phyloP scores from a whole-genome alignment of 2,329 filamentous ascomycete species.

The Cladosporium sp. region DNA sequence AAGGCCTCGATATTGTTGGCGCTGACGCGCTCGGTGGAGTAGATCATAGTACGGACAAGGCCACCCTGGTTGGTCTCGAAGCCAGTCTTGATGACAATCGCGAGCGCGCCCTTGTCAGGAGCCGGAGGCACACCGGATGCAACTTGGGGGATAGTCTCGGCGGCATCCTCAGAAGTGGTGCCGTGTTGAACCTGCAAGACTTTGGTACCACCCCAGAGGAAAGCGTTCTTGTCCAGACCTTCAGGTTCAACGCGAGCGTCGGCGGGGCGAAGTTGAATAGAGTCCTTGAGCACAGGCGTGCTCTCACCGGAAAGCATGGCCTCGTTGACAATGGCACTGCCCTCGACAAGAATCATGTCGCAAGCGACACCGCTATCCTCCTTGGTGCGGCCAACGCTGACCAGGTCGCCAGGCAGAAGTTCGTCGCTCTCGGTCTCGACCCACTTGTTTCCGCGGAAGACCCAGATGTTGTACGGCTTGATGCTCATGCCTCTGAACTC shows the following conservation, averaged over 20 bases:
- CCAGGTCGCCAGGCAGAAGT: conserved; percentile 87
- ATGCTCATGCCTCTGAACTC: conserved; percentile 99
- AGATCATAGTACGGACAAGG: conserved; percentile 98
- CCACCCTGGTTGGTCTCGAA: conserved; percentile 99
- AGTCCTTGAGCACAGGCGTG: conserved; percentile 94
- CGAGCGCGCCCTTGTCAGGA: conserved; percentile 91
- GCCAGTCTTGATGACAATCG: conserved; percentile 92
- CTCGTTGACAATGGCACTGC: conserved; percentile 96
- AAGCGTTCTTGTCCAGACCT: conserved; percentile 92
- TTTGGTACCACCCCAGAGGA: conserved; percentile 96
- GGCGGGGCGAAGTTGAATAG: conserved; percentile 81
- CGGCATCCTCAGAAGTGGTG: conserved; percentile 68
- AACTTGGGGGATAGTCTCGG: conserved; percentile 61
- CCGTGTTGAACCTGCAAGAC: conserved; percentile 93
- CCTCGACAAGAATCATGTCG: conserved; percentile 93
- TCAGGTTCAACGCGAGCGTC: conserved; percentile 82
- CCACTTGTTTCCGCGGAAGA: conserved; percentile 86
- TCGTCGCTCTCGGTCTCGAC: conserved; percentile 84
- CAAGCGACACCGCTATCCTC: conserved; percentile 96
- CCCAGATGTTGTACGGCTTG: conserved; percentile 94
- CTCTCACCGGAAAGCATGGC: conserved; percentile 99
- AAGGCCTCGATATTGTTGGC: conserved; percentile 95
- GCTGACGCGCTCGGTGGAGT: conserved; percentile 97
- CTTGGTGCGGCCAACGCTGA: conserved; percentile 89
- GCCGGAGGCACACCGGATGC: conserved; percentile 77